These are phyloP conservation scores for Mortierella polycephala DNA, from an alignment of 371 early-diverging fungal species.

Conservation along the genomic window DNA sequence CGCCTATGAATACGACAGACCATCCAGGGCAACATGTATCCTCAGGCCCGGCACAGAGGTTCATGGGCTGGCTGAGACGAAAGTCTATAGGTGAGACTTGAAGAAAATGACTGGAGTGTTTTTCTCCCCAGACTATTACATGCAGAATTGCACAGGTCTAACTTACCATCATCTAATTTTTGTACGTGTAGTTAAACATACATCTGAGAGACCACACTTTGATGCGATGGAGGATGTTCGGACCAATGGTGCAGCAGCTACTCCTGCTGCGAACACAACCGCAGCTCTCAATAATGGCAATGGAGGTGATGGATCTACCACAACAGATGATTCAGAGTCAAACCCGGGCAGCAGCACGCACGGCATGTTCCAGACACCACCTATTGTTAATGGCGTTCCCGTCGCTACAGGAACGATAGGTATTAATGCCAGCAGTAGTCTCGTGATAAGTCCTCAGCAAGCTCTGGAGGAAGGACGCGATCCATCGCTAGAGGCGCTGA, in stretches of 20 bases:
- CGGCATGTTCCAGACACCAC: neutral
- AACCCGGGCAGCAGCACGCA: constrained; percentile 1
- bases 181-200: constrained; percentile 29
- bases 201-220: constrained; percentile 20
- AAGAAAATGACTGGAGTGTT: neutral
- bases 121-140: no score
- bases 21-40: neutral
- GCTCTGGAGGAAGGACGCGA: constrained; percentile 22
- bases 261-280: neutral
- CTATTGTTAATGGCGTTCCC: neutral
- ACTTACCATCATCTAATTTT: neutral
- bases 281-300: neutral
- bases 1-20: neutral
- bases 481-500: constrained; percentile 23
- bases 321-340: constrained; percentile 15
- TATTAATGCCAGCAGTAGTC: neutral
- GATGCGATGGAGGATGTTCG: constrained; percentile 25
- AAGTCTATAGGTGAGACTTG: constrained; percentile 64
- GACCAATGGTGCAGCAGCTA: constrained; percentile 2
- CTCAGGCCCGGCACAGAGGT: constrained; percentile 67
- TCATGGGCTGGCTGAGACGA: constrained; percentile 77
- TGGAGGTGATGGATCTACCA: constrained; percentile 11
- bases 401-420: neutral
- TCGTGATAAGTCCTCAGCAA: constrained; percentile 16
- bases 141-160: no score